These are phyloP conservation scores for Kodamaea sagamina DNA, from an alignment of 805 yeast genomes.

Conservation along the genomic window DNA sequence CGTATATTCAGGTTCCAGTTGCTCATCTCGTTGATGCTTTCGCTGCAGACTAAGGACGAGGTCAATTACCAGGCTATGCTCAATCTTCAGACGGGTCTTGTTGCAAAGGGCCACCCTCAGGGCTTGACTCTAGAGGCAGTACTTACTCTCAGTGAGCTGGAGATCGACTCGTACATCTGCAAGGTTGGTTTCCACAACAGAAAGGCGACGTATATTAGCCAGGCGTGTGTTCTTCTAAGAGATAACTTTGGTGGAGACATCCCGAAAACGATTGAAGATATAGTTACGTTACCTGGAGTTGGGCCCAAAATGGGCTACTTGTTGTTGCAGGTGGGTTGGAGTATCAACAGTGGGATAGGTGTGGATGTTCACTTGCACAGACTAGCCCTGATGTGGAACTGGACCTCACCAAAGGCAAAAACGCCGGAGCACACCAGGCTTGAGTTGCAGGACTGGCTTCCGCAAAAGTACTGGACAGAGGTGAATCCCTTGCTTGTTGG, in stretches of 20 bases:
- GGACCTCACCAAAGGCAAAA: slow-evolving; percentile 56
- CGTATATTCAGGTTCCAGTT: slow-evolving; percentile 64
- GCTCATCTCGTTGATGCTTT: slow-evolving; percentile 77
- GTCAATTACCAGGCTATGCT: slow-evolving; percentile 73
- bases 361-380: slow-evolving; percentile 92
- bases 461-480: slow-evolving; percentile 73
- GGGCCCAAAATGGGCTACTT: slow-evolving; percentile 95
- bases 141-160: slow-evolving; percentile 49
- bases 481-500: slow-evolving; percentile 88
- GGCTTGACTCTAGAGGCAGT: slow-evolving; percentile 64
- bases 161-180: slow-evolving; percentile 64
- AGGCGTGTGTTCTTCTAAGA: slow-evolving; percentile 54
- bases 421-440: slow-evolving; percentile 78
- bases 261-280: slow-evolving; percentile 67
- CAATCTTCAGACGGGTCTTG: slow-evolving; percentile 52
- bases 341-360: slow-evolving; percentile 77
- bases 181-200: slow-evolving; percentile 87
- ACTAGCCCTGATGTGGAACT: slow-evolving; percentile 74
- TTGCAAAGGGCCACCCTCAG: slow-evolving; percentile 36
- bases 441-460: slow-evolving; percentile 73
- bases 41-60: slow-evolving; percentile 92
- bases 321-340: slow-evolving; percentile 82
- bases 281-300: slow-evolving; percentile 79
- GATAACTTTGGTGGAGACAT: slow-evolving; percentile 63
- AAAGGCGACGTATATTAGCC: slow-evolving; percentile 70